A percentile compares a stretch with the other conserved stretches of the same genome.
phyloP scores from a whole-genome alignment of 768 basidiomycete species.

The Tulasnella sp. region DNA sequence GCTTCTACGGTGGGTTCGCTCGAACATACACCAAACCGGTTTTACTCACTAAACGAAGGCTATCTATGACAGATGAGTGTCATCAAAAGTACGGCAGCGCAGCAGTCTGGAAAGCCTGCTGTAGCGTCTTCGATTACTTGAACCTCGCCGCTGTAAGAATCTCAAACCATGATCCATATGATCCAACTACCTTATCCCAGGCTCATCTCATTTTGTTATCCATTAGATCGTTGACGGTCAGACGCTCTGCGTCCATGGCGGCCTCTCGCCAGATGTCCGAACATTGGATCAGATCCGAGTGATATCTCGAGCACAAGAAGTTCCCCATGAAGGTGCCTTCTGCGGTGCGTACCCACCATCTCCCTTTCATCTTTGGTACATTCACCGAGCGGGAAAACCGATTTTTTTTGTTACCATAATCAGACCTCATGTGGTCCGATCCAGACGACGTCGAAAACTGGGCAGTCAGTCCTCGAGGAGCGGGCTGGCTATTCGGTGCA shows the following conservation, averaged over 20 bases:
- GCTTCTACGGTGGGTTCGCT: slow-evolving; percentile 74
- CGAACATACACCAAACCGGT: neutral
- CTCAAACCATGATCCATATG: too few species aligned
- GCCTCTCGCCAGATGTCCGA: slow-evolving; percentile 89
- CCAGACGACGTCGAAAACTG: slow-evolving; percentile 91
- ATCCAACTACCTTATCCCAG: too few species aligned
- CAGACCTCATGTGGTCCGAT: slow-evolving; percentile 98
- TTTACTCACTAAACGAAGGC: neutral
- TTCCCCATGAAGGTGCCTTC: slow-evolving; percentile 37
- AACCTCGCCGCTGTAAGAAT: slow-evolving; percentile 88
- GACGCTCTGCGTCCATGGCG: slow-evolving; percentile 90
- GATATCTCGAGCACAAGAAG: slow-evolving; percentile 46
- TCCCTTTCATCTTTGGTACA: too few species aligned
- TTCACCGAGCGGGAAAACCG: too few species aligned
- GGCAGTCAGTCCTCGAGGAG: slow-evolving; percentile 94
- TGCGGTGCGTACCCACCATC: slow-evolving; percentile 26
- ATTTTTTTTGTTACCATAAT: neutral
- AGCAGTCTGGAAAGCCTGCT: slow-evolving; percentile 94
- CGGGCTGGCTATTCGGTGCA: slow-evolving; percentile 89
- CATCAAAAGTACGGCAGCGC: slow-evolving; percentile 96
- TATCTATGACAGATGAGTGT: slow-evolving; percentile 60
- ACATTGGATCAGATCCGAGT: slow-evolving; percentile 92
- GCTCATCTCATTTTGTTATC: too few species aligned
- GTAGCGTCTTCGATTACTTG: slow-evolving; percentile 89
- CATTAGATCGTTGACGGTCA: slow-evolving; percentile 87